Conservation (phyloP, 805 yeast species). For the Starmerella powellii region DNA sequence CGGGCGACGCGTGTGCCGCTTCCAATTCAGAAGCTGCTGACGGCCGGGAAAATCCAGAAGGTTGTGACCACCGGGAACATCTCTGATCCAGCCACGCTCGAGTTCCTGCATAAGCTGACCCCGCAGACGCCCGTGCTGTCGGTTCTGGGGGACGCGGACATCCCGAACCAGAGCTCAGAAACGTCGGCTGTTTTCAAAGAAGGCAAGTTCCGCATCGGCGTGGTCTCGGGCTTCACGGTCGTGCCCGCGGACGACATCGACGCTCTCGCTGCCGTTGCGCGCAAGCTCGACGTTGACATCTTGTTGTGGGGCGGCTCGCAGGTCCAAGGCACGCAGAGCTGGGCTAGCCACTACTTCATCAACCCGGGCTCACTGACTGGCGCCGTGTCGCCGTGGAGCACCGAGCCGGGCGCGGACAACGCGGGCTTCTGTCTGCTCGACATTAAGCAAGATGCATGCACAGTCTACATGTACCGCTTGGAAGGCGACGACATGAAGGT, state of each 20-base stretch:
- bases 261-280: conserved; percentile 65
- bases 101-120: conserved; percentile 55
- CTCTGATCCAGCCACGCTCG: conserved; percentile 48
- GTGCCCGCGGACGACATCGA: conserved; percentile 83
- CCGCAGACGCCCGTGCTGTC: conserved; percentile 46
- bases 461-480: conserved; percentile 73
- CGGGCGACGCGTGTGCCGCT: conserved; percentile 45
- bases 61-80: conserved; percentile 79
- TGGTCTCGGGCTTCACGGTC: conserved; percentile 70
- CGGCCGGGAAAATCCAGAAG: conserved; percentile 77
- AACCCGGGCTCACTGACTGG: conserved; percentile 98
- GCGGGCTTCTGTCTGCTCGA: conserved; percentile 88
- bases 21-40: conserved; percentile 59
- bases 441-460: conserved; percentile 65
- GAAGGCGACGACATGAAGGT: conserved; percentile 77
- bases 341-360: conserved; percentile 87
- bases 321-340: conserved; percentile 80
- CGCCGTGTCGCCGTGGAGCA: conserved; percentile 54
- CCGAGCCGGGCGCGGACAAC: conserved; percentile 34
- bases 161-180: conserved; percentile 37
- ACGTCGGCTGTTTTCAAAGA: conserved; percentile 50
- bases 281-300: conserved; percentile 85
- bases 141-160: conserved; percentile 77
- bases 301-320: conserved; percentile 90
- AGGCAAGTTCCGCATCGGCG: conserved; percentile 68